Evolutionary conservation across 2,329 filamentous ascomycete species (phyloP).

Genomic region (Aspergillus thermomutatus): DNA sequence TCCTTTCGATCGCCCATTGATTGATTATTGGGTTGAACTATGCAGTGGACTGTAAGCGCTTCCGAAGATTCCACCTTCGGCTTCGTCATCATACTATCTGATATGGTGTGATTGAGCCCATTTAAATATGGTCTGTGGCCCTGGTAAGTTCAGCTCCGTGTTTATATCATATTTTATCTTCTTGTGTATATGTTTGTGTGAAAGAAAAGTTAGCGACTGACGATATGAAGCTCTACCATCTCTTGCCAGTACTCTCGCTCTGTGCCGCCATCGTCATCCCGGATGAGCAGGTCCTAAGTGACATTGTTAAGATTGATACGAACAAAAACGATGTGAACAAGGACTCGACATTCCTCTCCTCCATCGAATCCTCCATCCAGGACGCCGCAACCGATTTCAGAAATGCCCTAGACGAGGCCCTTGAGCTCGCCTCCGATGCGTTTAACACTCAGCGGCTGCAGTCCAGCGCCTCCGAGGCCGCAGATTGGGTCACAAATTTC

Average conservation of each 20-base stretch:
- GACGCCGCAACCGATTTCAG: not conserved
- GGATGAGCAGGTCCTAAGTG: conserved; percentile 35
- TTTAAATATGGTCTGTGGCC: not conserved
- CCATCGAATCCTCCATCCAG: not conserved
- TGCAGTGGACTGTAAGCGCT: not conserved
- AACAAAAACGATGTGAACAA: not conserved
- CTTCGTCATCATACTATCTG: not conserved
- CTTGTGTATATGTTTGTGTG: not conserved
- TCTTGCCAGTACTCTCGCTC: conserved; percentile 43
- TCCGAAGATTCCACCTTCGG: not conserved
- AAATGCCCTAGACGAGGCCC: conserved; percentile 9
- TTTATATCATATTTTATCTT: not conserved
- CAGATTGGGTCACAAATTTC: conserved; percentile 1
- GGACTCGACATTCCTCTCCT: not conserved
- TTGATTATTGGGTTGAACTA: not conserved
- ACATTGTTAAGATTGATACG: not conserved
- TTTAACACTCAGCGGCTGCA: not conserved
- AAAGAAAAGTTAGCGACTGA: not conserved
- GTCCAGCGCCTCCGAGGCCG: not conserved
- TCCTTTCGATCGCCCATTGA: not conserved
- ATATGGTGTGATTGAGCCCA: not conserved
- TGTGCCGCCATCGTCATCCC: conserved; percentile 50
- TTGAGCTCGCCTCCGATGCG: conserved; percentile 1
- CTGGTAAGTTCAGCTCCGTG: not conserved
- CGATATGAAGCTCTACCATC: conserved; percentile 15